Percentiles rank a stretch among this genome's conserved stretches.
Conservation (phyloP, 805 yeast genomes). For the Hanseniaspora osmophila region DNA sequence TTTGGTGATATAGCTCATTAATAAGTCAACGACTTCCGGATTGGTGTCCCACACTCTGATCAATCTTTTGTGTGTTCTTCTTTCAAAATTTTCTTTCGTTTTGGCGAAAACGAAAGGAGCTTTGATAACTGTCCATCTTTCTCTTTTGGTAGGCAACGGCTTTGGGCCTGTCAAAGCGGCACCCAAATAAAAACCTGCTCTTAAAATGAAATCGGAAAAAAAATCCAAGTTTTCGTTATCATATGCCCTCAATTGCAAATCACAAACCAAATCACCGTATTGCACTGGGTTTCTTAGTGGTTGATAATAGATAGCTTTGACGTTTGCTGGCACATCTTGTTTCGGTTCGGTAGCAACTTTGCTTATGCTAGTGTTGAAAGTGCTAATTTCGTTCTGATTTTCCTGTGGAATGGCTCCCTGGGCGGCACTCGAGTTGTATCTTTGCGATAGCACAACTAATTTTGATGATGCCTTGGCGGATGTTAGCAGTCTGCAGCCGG, state of each 20-base stretch:
- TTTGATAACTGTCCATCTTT: slow-evolving; percentile 85
- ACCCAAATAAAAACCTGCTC: slow-evolving; percentile 83
- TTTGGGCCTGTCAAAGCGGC: slow-evolving; percentile 71
- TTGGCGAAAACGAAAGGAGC: slow-evolving; percentile 92
- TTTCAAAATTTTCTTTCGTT: slow-evolving; percentile 84
- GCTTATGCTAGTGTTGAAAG: not conserved
- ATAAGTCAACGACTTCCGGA: slow-evolving; percentile 69
- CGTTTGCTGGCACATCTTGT: slow-evolving; percentile 72
- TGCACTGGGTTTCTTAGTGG: slow-evolving; percentile 57
- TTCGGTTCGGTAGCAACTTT: slow-evolving; percentile 6
- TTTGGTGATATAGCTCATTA: slow-evolving; percentile 66
- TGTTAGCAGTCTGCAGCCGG: not conserved
- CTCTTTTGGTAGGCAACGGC: slow-evolving; percentile 54
- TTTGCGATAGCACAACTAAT: not conserved
- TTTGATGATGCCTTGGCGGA: not conserved
- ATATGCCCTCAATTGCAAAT: slow-evolving; percentile 56
- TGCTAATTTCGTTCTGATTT: not conserved
- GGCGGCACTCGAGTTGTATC: not conserved
- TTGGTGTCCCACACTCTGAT: slow-evolving; percentile 73
- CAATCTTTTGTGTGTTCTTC: slow-evolving; percentile 66
- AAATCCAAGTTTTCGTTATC: slow-evolving; percentile 58
- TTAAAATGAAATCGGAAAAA: slow-evolving; percentile 69
- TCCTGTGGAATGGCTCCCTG: no score
- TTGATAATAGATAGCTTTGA: slow-evolving; percentile 65
- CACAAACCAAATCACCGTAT: slow-evolving; percentile 70